These are phyloP conservation scores for Saccharomyces hybrid DNA, from an alignment of 1,139 yeast species.

Conservation along the genomic window DNA sequence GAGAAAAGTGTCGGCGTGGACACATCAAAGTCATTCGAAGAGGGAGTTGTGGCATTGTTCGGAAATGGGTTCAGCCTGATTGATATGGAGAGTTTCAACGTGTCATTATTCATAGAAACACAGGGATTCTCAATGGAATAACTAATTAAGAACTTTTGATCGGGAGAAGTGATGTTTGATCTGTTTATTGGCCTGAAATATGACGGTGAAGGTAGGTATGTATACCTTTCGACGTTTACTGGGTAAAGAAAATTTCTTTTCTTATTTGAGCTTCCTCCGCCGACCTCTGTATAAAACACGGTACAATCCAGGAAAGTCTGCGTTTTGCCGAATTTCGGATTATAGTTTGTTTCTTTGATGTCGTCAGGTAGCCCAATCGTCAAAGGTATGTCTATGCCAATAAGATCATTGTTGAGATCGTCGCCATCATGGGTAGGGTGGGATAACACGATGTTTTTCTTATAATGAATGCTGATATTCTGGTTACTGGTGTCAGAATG, in stretches of 20 bases:
- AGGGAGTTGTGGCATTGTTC: conserved; percentile 25
- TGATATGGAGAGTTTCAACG: conserved; percentile 34
- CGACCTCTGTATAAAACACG: conserved; percentile 16
- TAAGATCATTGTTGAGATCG: conserved; percentile 21
- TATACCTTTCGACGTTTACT: conserved; percentile 29
- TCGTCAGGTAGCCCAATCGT: conserved; percentile 52
- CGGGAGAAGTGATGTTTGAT: conserved; percentile 23
- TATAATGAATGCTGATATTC: conserved; percentile 27
- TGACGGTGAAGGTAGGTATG: conserved; percentile 21
- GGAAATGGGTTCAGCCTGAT: conserved; percentile 37
- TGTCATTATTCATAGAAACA: conserved; percentile 42
- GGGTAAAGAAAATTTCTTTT: conserved; percentile 18
- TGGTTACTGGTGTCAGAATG: conserved; percentile 31
- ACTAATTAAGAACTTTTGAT: conserved; percentile 22
- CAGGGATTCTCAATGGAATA: conserved; percentile 28
- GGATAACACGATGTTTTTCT: conserved; percentile 34
- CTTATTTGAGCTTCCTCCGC: neutral
- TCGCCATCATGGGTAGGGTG: neutral
- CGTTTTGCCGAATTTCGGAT: conserved; percentile 29
- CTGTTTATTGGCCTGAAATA: conserved; percentile 25
- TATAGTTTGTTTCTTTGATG: conserved; percentile 39
- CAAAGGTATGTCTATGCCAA: conserved; percentile 55
- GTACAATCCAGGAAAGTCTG: conserved; percentile 27
- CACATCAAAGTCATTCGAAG: neutral
- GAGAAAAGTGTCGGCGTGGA: conserved; percentile 2